Base-by-base conservation (phyloP, 2,329 filamentous ascomycete genomes). In the Acrocalymma vagum region DNA sequence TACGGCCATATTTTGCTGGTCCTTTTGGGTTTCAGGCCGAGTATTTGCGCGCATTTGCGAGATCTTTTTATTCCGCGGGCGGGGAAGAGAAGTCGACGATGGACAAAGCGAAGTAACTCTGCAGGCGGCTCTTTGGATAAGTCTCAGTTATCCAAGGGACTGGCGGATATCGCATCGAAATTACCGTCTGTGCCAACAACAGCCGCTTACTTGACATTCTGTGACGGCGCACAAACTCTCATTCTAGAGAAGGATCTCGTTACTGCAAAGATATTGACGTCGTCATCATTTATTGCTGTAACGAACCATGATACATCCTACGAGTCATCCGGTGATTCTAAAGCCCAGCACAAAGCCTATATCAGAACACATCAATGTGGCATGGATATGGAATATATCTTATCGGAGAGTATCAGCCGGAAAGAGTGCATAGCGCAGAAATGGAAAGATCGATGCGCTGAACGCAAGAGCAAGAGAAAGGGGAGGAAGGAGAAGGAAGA, bases 121-220 rank as follows among this genome's bases (percentile, higher is more conserved):
- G 27, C n/a, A n/a, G n/a, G n/a, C n/a, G n/a, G n/a, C n/a, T n/a
- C n/a, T n/a, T n/a, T n/a, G n/a, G n/a, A n/a, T n/a, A n/a, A n/a
- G n/a, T n/a, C n/a, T n/a, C n/a, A n/a, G n/a, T n/a, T n/a, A n/a
- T n/a, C n/a, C n/a, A n/a, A n/a, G n/a, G n/a, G n/a, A 51, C 17
- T 73, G 8, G 32, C 38, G 1, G 41, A 63, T 2, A 63, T 77
- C 9, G 42, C 64, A 9, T 38, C 50, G 5, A 44, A 33, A 1
- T 53, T 82, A 1, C 64, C 73, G 3, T 44, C 46, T 0, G 58
- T 68, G 3, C 70, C 65, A 1, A 78, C 77, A 0, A 78, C 81
- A 11, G 79, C 80, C 2, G 81, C 79, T 24, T 85, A 85, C 52
- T 53, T 85, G 2, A 77, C 78, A 20, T 75, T 84, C 47, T 78